Evolutionary conservation across 345 rosid species (phyloP).

Genomic region (Lepidium didymum): DNA sequence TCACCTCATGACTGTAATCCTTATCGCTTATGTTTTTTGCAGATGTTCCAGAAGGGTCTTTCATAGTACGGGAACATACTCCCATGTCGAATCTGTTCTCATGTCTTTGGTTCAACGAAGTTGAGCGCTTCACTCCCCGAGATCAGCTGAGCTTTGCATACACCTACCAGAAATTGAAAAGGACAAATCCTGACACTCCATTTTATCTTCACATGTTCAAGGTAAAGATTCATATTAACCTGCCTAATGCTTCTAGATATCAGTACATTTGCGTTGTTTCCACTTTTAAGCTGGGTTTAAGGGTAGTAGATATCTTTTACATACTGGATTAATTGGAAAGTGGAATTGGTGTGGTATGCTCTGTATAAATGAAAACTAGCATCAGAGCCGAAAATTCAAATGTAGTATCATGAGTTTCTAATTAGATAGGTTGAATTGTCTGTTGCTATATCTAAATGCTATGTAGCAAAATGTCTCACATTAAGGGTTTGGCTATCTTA

Average conservation of each 20-base stretch:
- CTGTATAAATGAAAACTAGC: background rate
- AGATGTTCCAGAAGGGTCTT: slow-evolving; percentile 99
- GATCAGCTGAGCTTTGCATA: slow-evolving; percentile 95
- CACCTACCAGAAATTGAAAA: slow-evolving; percentile 73
- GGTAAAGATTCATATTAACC: slow-evolving; percentile 32
- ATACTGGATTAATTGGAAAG: background rate
- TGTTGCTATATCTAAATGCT: background rate
- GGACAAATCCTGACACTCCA: slow-evolving; percentile 66
- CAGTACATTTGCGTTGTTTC: background rate
- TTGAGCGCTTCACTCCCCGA: slow-evolving; percentile 92
- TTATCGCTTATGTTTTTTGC: slow-evolving; percentile 8
- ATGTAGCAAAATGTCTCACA: background rate
- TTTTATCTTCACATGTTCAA: slow-evolving; percentile 93
- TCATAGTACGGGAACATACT: slow-evolving; percentile 88
- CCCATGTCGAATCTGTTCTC: slow-evolving; percentile 97
- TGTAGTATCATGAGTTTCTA: background rate
- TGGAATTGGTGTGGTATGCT: background rate
- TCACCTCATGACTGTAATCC: background rate
- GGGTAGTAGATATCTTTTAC: background rate
- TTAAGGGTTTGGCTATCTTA: background rate
- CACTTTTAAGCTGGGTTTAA: background rate
- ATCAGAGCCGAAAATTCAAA: background rate
- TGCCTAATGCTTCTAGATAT: background rate
- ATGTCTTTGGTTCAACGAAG: slow-evolving; percentile 98
- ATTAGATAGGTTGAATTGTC: background rate